Evolutionary conservation across 2,329 filamentous ascomycete species (phyloP), one percentile per base, ranked within the genome.

Genomic region (Colletotrichum cuscutae): DNA sequence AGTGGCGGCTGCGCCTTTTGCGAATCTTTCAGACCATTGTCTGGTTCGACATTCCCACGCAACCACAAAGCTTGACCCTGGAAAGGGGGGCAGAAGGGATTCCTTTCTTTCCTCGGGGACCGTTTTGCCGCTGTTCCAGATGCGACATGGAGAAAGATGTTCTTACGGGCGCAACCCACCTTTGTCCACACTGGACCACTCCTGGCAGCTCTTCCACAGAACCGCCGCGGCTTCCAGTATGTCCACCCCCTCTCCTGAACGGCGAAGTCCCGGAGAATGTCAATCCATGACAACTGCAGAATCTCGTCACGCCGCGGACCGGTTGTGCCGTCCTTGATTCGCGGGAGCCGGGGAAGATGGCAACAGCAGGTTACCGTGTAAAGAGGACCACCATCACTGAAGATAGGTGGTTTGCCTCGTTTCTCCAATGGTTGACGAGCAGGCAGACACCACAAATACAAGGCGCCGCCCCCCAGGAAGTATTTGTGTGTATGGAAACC

Each of bases 101-200:
- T 72, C 53, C 57, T 28, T 37, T 49, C 59, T 46, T 24, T 54
- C 28, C 56, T 37, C 22, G 24, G 46, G 70, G 22, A 49, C 57
- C 57, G 37, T 62, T 73, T 73, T 63, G 52, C 62, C 68, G 70
- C 68, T 67, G 57, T 54, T 72, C 71, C 68, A 54, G 24, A 67
- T 73, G 49, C n/a, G 62, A 63, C 46, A 65, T 63, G 56, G 59
- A 26, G 37, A 42, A 52, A 57, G 59, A 32, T 13, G 35, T 59
- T 59, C 62, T 67, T 72, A 72, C 71, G 57, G 62, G 62, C 71
- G 71, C 62, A 73, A 73, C 52, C 54, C 56, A 42, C 35, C 70
- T 70, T 72, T 72, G 66, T 70, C 56, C 54, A 64, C 22, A 35
- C 66, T 70, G 57, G 70, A 53, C 66, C 66, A 61, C 66, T 60